These are phyloP conservation scores for Aspergillus sp. DNA, from an alignment of 2,329 filamentous ascomycete genomes.

Conservation along the genomic window DNA sequence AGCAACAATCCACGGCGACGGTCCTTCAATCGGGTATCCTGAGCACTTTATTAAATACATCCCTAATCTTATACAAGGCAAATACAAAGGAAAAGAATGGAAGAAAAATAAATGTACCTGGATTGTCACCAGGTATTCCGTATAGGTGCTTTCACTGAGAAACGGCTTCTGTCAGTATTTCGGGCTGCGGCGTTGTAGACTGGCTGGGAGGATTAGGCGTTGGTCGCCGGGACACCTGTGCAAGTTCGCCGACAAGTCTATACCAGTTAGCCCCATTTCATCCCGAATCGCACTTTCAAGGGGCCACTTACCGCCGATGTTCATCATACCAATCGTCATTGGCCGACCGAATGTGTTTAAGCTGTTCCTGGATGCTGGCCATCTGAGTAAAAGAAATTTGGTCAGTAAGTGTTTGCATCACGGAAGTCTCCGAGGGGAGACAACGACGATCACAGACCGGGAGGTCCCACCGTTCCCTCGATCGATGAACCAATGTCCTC, in stretches of 20 bases:
- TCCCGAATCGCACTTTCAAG: neutral
- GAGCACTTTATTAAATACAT: constrained; percentile 30
- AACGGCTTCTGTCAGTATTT: constrained; percentile 14
- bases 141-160: constrained; percentile 11
- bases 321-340: constrained; percentile 48
- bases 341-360: constrained; percentile 46
- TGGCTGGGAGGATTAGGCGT: constrained; percentile 29
- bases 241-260: constrained; percentile 42
- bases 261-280: neutral
- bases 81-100: constrained; percentile 19
- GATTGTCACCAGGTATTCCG: neutral
- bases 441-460: constrained; percentile 37
- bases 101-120: neutral
- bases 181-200: constrained; percentile 30
- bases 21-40: constrained; percentile 24
- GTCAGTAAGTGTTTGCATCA: constrained; percentile 14
- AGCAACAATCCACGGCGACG: constrained; percentile 7
- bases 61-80: constrained; percentile 23
- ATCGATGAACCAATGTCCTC: constrained; percentile 50
- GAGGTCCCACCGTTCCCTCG: constrained; percentile 49
- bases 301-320: constrained; percentile 37
- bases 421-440: constrained; percentile 10
- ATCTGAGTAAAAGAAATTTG: constrained; percentile 34
- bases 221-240: constrained; percentile 33
- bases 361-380: constrained; percentile 49